Evolutionary conservation across 495 filamentous ascomycete species (phyloP), one percentile per base, ranked within the genome.

Genomic region (Clavariopsis aquatica): DNA sequence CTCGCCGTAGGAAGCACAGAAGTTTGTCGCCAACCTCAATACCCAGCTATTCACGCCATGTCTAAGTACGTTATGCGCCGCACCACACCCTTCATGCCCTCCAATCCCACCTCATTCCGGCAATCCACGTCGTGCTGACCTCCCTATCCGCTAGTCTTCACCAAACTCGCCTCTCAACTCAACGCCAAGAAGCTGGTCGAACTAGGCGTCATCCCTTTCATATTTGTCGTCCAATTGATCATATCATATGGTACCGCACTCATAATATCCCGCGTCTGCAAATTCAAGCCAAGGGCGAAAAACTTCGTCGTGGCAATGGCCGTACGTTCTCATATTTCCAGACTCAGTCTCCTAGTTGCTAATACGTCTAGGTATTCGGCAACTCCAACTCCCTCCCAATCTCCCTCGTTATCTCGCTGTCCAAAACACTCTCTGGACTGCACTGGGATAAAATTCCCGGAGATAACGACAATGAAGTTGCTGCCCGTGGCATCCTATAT

Each of bases 371-470:
- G 82, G 88, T 98, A 38, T 98, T 98, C 73, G 94, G 93, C 61
- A 98, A 98, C 74, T 97, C 93, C 34, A 98, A 98, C 76, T 98
- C 94, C 17, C 86, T 98, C 19, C 94, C 94, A 1, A 97, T 98
- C 57, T 98, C 94, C 0, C 85, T 98, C 49, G 92, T 98, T 69
- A 84, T 97, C 60, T 96, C 93, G 17, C 82, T 98, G 13, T 94
- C 94, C 12, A 87, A 95, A 70, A 98, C 94, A 10, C 79, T 98
- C 54, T 84, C 85, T 69, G 94, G 94, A 2, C 82, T 98, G 26
- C 93, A 97, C 72, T 98, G 94, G 94, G 87, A 93, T 75, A 89
- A 84, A 53, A 85, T 98, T 26, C 87, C 87, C 0, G 89, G 90
- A 56, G 94, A 98, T 65, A 98, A 96, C 69, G 93, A 97, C 68